Base-by-base conservation (phyloP, 495 filamentous ascomycete genomes). In the Hypoxylon perforatum region DNA sequence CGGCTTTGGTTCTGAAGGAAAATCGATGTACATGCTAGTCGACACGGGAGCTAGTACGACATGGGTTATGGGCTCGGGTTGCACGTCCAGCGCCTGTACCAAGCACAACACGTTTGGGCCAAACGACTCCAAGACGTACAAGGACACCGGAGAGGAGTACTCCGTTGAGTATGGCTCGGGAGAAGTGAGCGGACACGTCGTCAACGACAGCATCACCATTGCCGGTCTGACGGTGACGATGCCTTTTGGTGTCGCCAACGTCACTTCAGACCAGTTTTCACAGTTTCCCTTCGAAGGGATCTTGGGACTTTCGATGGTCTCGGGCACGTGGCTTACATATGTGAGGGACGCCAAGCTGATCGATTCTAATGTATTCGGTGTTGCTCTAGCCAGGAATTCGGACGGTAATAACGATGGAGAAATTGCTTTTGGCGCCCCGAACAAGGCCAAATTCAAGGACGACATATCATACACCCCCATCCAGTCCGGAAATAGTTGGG, bases 251-350 rank as follows among this genome's bases (percentile, higher is more conserved):
- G 67, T 91, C 61, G 91, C 87, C 14, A 86, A 82, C 38, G 78
- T 83, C 18, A 89, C 89, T 12, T 88, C 88, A 4, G 74, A 85
- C 49, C 85, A 92, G 47, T 94, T 97, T 75, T 61, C 76, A 25
- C 83, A 82, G 63, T 95, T 93, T 68, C 89, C 92, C 15, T 90
- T 95, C 65, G 92, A 96, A 71, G 92, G 92, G n/a, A 95, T 96
- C 48, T 76, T 96, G 5, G 92, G 91, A 6, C 77, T 96, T n/a
- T 88, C 88, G 7, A 87, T 81, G 77, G 66, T 78, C 76, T 81
- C 81, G 8, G 83, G 87, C 25, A 88, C 85, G 0, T 86, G 93
- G 66, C 83, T 94, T 77, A 83, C 87, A 35, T 70, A 78, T 22
- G 78, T 94, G 19, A 79, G 77, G n/a, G 64, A 83, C 3, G 76